These are phyloP conservation scores for Pleurotus sapidus DNA, from an alignment of 768 basidiomycete genomes.

Conservation along the genomic window DNA sequence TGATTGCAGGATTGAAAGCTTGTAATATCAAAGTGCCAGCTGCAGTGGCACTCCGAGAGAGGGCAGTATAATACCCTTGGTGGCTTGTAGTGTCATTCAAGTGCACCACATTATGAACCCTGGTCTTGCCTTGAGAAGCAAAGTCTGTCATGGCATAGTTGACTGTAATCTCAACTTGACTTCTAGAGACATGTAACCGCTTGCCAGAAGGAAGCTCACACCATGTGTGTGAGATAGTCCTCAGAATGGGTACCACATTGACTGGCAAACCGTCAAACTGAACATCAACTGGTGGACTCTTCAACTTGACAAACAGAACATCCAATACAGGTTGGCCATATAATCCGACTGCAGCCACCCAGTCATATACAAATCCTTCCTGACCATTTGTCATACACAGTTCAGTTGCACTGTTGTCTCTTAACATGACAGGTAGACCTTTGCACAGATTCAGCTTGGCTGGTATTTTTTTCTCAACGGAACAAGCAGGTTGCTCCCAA, in stretches of 20 bases:
- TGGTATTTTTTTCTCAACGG: conserved; percentile 15
- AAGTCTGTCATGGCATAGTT: conserved; percentile 35
- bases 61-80: conserved; percentile 26
- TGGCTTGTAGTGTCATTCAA: conserved; percentile 18
- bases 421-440: conserved; percentile 31
- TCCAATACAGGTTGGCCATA: conserved; percentile 9
- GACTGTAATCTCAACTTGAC: conserved; percentile 21
- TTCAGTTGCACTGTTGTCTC: conserved; percentile 27
- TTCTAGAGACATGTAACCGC: conserved; percentile 11
- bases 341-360: neutral
- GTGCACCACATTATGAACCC: conserved; percentile 22
- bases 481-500: no score
- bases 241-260: conserved; percentile 18
- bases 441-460: conserved; percentile 25
- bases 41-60: conserved; percentile 22
- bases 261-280: conserved; percentile 11
- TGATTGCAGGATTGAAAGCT: conserved; percentile 15
- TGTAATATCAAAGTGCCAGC: conserved; percentile 24
- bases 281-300: conserved; percentile 3
- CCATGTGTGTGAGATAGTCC: neutral
- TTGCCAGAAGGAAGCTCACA: conserved; percentile 14
- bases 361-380: conserved; percentile 7
- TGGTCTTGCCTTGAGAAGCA: conserved; percentile 29
- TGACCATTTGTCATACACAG: conserved; percentile 18
- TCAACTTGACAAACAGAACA: conserved; percentile 12